Base-by-base conservation (phyloP, 2,329 filamentous ascomycete species). In the Byssothecium circinans region DNA sequence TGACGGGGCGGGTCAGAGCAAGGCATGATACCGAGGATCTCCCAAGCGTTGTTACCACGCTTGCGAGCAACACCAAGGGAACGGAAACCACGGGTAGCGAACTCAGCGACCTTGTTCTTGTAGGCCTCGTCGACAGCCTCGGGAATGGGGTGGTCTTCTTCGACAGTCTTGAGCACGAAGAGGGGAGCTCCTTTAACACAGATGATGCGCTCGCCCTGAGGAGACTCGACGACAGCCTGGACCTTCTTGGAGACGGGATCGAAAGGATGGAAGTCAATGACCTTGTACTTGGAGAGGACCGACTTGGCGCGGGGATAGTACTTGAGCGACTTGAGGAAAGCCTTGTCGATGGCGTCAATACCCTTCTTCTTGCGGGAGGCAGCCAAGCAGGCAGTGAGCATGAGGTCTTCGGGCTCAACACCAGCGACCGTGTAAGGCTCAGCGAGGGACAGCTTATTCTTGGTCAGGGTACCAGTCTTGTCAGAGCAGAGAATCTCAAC, bases 171-270 rank as follows among this genome's bases (percentile, higher is more conserved):
- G 65, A 95, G 79, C 51, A 95, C 89, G 75, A 91, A 89, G 36
- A 94, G 83, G 67, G 91, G 90, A 56, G 91, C 89, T 71, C 90
- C 91, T 80, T 96, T 95, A 73, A 95, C 88, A 74, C 90, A 95
- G 70, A 84, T 85, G 65, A 95, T 92, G 68, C 82, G 83, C 78
- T 94, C 88, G 53, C 90, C 91, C 69, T 89, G 81, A 53, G 88
- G 87, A 59, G 88, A 91, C 75, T 92, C 81, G 50, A 95, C 90
- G 49, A 94, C 73, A 43, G 90, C 89, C 62, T 84, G 85, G 49
- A 95, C 89, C 79, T 95, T 95, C 80, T 95, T 95, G 70, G 89
- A 94, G 67, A 95, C 89, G 52, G 90, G 90, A 70, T 95, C 90
- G 74, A 95, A 95, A 56, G 90, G 90, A 73, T 84, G 82, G 79